A percentile compares a stretch with the other conserved stretches of the same genome.
These are phyloP conservation scores for Penicillium taxi DNA, from an alignment of 495 filamentous ascomycete species.

Conservation along the genomic window DNA sequence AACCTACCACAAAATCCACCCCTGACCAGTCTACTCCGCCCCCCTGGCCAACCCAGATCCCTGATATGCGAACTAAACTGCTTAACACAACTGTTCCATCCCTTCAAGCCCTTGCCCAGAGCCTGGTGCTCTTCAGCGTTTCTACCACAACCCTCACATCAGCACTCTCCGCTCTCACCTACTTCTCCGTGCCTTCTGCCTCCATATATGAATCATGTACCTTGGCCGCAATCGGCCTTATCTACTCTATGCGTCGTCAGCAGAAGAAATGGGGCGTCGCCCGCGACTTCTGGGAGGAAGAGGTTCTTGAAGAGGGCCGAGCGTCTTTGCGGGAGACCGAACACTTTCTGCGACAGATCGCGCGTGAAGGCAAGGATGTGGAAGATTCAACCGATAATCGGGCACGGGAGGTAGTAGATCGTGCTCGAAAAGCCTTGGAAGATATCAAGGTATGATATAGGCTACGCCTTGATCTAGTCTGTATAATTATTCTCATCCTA, in stretches of 20 bases:
- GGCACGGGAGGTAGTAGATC: conserved; percentile 44
- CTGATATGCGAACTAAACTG: conserved; percentile 45
- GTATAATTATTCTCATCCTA: conserved; percentile 11
- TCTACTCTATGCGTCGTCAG: conserved; percentile 63
- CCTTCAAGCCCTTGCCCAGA: conserved; percentile 73
- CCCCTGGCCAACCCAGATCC: conserved; percentile 40
- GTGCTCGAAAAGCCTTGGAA: conserved; percentile 48
- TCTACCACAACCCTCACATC: conserved; percentile 55
- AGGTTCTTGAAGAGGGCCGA: conserved; percentile 73
- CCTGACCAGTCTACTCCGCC: conserved; percentile 10
- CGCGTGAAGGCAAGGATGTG: conserved; percentile 41
- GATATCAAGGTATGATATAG: conserved; percentile 24
- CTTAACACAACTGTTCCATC: conserved; percentile 57
- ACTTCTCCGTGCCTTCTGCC: conserved; percentile 49
- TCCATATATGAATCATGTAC: conserved; percentile 68
- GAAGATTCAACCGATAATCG: conserved; percentile 33
- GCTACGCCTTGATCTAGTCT: neutral
- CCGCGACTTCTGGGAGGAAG: conserved; percentile 61
- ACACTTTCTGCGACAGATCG: conserved; percentile 46
- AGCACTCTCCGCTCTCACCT: conserved; percentile 59
- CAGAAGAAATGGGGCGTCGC: conserved; percentile 73
- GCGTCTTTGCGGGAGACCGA: conserved; percentile 65
- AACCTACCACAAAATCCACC: conserved; percentile 7
- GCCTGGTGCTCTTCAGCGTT: conserved; percentile 65
- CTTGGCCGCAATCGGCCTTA: conserved; percentile 68